Base-by-base conservation (phyloP, 2,329 filamentous ascomycete species). In the Fonsecaea pedrosoi region DNA sequence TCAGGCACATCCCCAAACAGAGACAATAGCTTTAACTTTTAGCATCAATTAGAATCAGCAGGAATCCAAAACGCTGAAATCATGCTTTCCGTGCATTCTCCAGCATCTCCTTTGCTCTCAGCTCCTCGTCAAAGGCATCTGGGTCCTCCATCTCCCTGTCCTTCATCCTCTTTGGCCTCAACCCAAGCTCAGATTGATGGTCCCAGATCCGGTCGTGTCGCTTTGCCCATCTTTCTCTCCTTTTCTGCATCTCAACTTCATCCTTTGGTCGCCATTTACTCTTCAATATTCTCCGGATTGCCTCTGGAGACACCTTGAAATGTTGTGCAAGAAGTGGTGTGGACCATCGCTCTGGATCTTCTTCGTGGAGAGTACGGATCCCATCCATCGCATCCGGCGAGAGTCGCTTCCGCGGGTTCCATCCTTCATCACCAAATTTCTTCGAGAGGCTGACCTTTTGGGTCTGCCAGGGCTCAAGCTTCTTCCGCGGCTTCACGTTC, bases 331-430 rank as follows among this genome's bases (percentile, higher is more conserved):
- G 87, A 38, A 87, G 84, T 15, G 84, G 78, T 0, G 91, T 96
- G 3, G 90, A 91, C 80, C 93, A 97, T 65, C 85, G 84, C 2
- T 90, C 85, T 0, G 94, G 92, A 69, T 92, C 90, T 72, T 92
- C 89, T 32, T 85, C 82, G 77, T 97, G 88, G 38, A 99, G 83
- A 21, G 91, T 89, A 50, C 93, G 89, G 72, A 99, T 96, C 50
- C 93, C 94, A n/a, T 91, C 89, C 37, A 97, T 83, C 0, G 94
- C 92, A 78, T 98, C 94, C 0, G 95, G 95, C 0, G 95, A 98
- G 9, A 99, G 85, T 66, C 89, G 89, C 78, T 96, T 97, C 57
- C 86, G 85, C 35, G 95, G 94, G 34, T 85, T 84, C 94, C 94
- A 99, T 9, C 89, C 81, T 45, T 80, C 88, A 7, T 89, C 86